These are phyloP conservation scores for Medicago lupulina DNA, from an alignment of 306 rosid species.

Conservation along the genomic window DNA sequence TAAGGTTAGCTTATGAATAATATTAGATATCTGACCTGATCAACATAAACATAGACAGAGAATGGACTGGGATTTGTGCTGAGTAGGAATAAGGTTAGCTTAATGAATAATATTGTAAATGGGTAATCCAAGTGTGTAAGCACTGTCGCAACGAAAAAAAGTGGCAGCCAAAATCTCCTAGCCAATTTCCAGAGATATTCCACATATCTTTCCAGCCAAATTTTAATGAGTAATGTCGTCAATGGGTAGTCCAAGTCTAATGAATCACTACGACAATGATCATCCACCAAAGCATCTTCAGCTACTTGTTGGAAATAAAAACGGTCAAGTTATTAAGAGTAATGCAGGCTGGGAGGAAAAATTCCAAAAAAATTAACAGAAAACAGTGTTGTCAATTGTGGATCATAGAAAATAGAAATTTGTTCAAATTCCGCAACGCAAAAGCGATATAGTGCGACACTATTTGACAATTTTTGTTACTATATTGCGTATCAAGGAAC, in stretches of 20 bases:
- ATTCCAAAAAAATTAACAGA: constrained; percentile 2
- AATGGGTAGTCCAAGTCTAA: no score
- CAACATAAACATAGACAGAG: constrained; percentile 72
- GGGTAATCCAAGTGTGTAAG: constrained; percentile 63
- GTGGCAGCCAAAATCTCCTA: constrained; percentile 70
- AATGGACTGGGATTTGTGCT: constrained; percentile 79
- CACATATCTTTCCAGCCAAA: neutral
- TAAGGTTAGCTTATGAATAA: no score
- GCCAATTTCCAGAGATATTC: constrained; percentile 52
- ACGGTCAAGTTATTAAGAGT: constrained; percentile 22
- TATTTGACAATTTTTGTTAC: neutral
- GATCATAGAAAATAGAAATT: neutral
- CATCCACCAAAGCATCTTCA: constrained; percentile 54
- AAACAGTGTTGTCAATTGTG: neutral
- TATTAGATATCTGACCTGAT: constrained; percentile 78
- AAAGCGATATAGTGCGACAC: neutral
- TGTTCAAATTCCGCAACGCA: neutral
- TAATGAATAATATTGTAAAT: constrained; percentile 43
- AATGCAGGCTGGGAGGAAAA: neutral
- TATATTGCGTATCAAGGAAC: neutral
- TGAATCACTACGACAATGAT: constrained; percentile 35
- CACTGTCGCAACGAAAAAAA: constrained; percentile 58
- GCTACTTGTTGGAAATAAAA: constrained; percentile 49
- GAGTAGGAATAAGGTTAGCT: constrained; percentile 64
- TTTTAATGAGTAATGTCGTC: no score